phyloP scores from a whole-genome alignment of 2,329 filamentous ascomycete genomes.

The Fusarium graminum region DNA sequence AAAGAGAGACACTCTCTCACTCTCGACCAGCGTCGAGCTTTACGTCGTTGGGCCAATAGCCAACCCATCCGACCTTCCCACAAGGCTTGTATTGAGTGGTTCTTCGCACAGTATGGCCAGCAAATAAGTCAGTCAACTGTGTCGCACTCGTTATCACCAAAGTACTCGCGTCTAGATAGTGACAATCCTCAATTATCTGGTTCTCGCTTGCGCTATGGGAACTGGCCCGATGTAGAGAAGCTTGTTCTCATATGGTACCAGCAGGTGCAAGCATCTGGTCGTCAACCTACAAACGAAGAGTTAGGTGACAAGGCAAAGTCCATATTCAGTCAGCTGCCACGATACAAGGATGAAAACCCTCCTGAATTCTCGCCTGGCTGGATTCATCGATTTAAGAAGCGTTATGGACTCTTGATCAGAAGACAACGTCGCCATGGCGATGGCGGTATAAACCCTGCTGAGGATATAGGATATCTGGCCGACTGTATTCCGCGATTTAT shows the following conservation, averaged over 20 bases:
- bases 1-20: constrained; percentile 71
- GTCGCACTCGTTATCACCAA: constrained; percentile 71
- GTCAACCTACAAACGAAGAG: constrained; percentile 72
- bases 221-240: constrained; percentile 74
- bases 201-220: constrained; percentile 71
- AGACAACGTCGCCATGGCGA: constrained; percentile 67
- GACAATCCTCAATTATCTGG: constrained; percentile 72
- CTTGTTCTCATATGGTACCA: constrained; percentile 69
- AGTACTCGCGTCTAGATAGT: constrained; percentile 72
- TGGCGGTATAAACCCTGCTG: constrained; percentile 61
- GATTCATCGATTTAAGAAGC: constrained; percentile 75
- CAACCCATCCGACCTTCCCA: constrained; percentile 70
- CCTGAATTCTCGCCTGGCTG: constrained; percentile 74
- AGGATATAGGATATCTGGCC: constrained; percentile 71
- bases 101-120: constrained; percentile 68
- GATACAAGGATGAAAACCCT: constrained; percentile 70
- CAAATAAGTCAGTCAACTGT: constrained; percentile 74
- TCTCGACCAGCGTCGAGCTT: constrained; percentile 71
- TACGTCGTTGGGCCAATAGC: constrained; percentile 70
- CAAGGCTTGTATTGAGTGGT: constrained; percentile 74
- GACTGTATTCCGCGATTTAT: constrained; percentile 72
- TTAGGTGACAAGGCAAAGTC: constrained; percentile 72
- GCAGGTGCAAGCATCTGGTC: constrained; percentile 64
- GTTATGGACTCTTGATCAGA: constrained; percentile 69
- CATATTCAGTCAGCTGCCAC: constrained; percentile 69